Conservation (phyloP, 2,329 filamentous ascomycete genomes). For the Claviceps africana region DNA sequence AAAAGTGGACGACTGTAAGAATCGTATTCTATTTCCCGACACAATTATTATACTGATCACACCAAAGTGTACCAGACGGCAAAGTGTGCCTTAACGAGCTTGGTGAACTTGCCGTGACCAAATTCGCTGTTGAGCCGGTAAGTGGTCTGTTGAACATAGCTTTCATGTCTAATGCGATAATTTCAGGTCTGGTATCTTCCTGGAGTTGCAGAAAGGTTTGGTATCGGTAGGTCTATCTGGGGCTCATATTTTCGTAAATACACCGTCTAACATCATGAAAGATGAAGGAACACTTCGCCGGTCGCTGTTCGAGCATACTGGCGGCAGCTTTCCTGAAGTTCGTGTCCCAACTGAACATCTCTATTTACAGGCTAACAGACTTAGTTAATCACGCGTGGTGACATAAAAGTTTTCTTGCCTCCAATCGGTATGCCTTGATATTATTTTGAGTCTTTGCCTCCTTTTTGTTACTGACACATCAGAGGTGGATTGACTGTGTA, state of each 20-base stretch:
- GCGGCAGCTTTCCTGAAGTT: conserved; percentile 79
- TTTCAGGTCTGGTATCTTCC: conserved; percentile 62
- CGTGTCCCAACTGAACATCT: background rate
- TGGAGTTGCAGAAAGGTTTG: conserved; percentile 82
- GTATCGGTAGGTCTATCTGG: conserved; percentile 47
- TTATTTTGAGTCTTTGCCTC: background rate
- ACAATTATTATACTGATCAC: background rate
- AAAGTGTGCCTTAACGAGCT: conserved; percentile 77
- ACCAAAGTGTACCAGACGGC: conserved; percentile 52
- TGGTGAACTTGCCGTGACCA: conserved; percentile 86
- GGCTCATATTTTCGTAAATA: background rate
- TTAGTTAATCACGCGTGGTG: conserved; percentile 73
- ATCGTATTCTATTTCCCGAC: background rate
- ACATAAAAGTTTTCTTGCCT: conserved; percentile 91
- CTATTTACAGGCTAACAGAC: background rate
- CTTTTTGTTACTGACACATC: background rate
- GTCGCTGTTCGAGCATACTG: conserved; percentile 86
- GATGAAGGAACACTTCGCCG: conserved; percentile 79
- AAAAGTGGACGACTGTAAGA: conserved; percentile 56
- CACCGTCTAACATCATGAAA: conserved; percentile 18
- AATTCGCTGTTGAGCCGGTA: conserved; percentile 90
- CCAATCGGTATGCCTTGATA: conserved; percentile 52
- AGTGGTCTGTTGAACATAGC: conserved; percentile 16
- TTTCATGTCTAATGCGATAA: background rate
- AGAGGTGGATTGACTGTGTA: conserved; percentile 81